Evolutionary conservation across 1,284 basidiomycete species (phyloP), one percentile per base, ranked within the genome.

Genomic region (Nidula niveotomentosa): DNA sequence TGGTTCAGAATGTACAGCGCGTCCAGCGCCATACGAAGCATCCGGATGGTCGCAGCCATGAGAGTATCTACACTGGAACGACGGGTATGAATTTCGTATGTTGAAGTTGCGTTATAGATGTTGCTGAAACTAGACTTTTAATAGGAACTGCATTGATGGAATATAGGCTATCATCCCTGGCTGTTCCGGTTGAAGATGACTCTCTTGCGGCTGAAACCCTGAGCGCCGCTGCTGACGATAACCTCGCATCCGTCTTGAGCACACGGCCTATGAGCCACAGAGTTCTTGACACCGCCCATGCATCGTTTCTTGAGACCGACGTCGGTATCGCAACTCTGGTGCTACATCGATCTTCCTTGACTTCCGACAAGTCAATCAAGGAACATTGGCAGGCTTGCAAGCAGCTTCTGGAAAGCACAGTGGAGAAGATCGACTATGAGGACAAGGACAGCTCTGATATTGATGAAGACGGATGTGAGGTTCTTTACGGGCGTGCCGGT

Each of bases 401-500:
- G 23, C 52, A 62, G 30, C 59, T 67, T 30, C 47, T 75, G 2
- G 44, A 59, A 36, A 55, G 54, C 13, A 63, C 61, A 8, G 35
- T 70, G 2, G 53, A 56, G 59, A 37, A 62, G 64, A 23, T 36
- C 59, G 37, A 53, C 55, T 15, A 58, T 10, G 62, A 66, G 45
- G 62, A 62, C 36, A 53, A 62, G 12, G 51, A 54, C 6, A 30
- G 30, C 13, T 35, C 53, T 15, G 36, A 55, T 9, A 58, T 61
- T 39, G 64, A 68, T 18, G 73, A 73, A 47, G 79, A 77, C 53
- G 77, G 76, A 10, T 82, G 79, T 60, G 83, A 84, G 60, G 74
- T 83, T 8, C 69, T 85, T 5, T 85, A 83, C 59, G 82, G 81
- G 0, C 79, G 81, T 37, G 81, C 80, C 13, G 82, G 83, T 5